Percentiles rank a stretch among this genome's conserved stretches.
Evolutionary conservation across 1,284 basidiomycete species (phyloP).

Genomic region (Papiliotrema flavescens): DNA sequence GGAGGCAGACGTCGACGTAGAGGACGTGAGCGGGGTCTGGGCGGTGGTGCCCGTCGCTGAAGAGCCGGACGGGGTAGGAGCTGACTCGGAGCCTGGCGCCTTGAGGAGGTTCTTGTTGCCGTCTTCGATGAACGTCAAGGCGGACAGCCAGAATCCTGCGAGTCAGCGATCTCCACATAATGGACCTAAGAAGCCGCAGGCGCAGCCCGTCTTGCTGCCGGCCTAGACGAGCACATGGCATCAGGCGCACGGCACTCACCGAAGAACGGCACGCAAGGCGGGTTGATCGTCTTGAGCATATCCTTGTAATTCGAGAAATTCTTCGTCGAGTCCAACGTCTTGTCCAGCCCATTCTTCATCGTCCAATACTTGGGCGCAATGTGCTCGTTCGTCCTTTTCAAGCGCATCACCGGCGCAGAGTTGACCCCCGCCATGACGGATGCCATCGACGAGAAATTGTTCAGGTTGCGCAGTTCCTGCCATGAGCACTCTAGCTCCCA

Average conservation of each 20-base stretch:
- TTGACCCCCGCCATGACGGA: constrained; percentile 92
- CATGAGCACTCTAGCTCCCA: too few species aligned
- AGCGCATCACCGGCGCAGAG: constrained; percentile 82
- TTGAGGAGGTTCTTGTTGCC: constrained; percentile 80
- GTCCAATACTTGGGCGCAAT: constrained; percentile 48
- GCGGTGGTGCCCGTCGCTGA: constrained; percentile 14
- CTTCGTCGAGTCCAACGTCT: constrained; percentile 79
- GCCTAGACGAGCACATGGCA: too few species aligned
- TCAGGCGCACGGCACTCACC: constrained; percentile 55
- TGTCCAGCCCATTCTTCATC: constrained; percentile 63
- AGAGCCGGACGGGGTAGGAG: constrained; percentile 22
- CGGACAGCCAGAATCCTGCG: constrained; percentile 88
- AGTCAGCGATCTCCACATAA: neutral
- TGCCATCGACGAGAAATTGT: constrained; percentile 98
- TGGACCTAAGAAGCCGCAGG: too few species aligned
- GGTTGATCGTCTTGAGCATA: constrained; percentile 76
- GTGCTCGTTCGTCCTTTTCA: constrained; percentile 80
- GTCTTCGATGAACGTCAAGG: constrained; percentile 95
- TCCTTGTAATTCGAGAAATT: constrained; percentile 92
- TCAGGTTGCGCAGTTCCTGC: constrained; percentile 79
- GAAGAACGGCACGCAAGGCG: constrained; percentile 96
- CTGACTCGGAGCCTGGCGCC: constrained; percentile 2
- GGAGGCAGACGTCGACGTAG: constrained; percentile 7
- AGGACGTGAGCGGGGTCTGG: neutral
- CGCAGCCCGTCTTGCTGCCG: too few species aligned